These are phyloP conservation scores for Pleurotus tuoliensis DNA, from an alignment of 768 basidiomycete genomes.

Conservation along the genomic window DNA sequence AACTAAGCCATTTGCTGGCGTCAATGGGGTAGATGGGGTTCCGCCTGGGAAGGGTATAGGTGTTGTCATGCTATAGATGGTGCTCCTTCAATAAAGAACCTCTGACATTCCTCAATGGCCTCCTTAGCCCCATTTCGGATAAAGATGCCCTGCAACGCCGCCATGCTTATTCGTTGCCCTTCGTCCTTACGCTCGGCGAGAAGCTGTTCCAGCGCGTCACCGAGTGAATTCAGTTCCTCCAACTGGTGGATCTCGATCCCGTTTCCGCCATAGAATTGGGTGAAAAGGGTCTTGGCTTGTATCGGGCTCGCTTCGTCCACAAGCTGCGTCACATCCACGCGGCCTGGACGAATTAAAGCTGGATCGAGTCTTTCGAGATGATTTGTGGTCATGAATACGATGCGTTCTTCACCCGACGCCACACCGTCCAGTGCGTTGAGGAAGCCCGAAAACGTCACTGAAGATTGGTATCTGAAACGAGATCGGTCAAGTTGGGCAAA, in stretches of 20 bases:
- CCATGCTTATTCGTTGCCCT: conserved; percentile 84
- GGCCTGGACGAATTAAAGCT: conserved; percentile 91
- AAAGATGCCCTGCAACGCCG: conserved; percentile 91
- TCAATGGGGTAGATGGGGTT: conserved; percentile 44
- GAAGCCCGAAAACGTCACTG: conserved; percentile 96
- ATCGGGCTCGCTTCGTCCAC: conserved; percentile 83
- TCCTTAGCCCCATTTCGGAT: conserved; percentile 66
- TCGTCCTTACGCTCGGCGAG: conserved; percentile 48
- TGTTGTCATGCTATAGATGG: conserved; percentile 81
- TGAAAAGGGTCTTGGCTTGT: conserved; percentile 78
- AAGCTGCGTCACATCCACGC: conserved; percentile 82
- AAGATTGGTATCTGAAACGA: conserved; percentile 76
- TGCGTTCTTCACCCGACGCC: conserved; percentile 95
- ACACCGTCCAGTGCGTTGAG: conserved; percentile 97
- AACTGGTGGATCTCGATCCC: conserved; percentile 25
- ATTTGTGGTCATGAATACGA: conserved; percentile 99
- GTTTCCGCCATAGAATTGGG: conserved; percentile 72
- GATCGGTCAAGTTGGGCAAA: conserved; percentile 13
- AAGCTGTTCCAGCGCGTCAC: conserved; percentile 45
- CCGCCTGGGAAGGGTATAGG: conserved; percentile 81
- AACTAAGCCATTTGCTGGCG: conserved; percentile 74
- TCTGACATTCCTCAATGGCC: conserved; percentile 47
- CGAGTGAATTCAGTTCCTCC: conserved; percentile 41
- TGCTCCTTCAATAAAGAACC: conserved; percentile 35
- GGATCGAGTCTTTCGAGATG: conserved; percentile 87